Percentiles rank a stretch among this genome's conserved stretches.
These are phyloP conservation scores for Kappamyces sp. DNA, from an alignment of 192 early-diverging fungal genomes.

Conservation along the genomic window DNA sequence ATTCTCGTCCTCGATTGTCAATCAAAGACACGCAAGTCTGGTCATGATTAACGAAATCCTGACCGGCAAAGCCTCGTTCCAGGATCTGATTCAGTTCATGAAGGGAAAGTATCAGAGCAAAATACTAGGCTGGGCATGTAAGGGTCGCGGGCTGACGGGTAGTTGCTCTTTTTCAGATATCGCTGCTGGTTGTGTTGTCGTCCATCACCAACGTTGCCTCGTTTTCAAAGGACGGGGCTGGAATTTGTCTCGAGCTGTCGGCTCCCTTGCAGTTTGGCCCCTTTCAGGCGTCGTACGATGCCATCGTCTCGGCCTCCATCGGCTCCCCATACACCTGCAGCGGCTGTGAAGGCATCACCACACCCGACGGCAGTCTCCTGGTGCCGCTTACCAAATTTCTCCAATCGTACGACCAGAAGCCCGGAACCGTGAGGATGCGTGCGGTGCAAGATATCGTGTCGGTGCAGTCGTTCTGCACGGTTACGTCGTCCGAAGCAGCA, in stretches of 20 bases:
- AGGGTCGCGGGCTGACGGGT: background rate
- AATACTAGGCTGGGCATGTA: slow-evolving; percentile 4
- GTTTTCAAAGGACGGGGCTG: background rate
- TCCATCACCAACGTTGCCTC: slow-evolving; percentile 6
- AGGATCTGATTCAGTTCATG: background rate
- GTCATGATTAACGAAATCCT: slow-evolving; percentile 6
- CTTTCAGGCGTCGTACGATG: background rate
- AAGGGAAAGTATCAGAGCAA: background rate
- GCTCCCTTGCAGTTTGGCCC: background rate
- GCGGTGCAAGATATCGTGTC: too few species aligned
- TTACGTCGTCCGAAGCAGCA: too few species aligned
- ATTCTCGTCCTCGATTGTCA: background rate
- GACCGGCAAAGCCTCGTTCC: background rate
- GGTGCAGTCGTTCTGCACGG: too few species aligned
- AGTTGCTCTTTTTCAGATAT: background rate
- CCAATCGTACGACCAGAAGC: too few species aligned
- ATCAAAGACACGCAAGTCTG: slow-evolving; percentile 12
- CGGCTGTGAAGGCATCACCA: slow-evolving; percentile 1
- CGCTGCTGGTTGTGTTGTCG: slow-evolving; percentile 1
- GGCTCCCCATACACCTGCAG: background rate
- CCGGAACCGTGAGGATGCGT: too few species aligned
- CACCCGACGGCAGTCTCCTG: background rate
- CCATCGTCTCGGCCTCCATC: background rate
- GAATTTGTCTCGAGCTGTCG: background rate
- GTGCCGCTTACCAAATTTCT: slow-evolving; percentile 3